Evolutionary conservation across 768 basidiomycete species (phyloP), one percentile per base, ranked within the genome.

Genomic region (Infundibulicybe gibba): DNA sequence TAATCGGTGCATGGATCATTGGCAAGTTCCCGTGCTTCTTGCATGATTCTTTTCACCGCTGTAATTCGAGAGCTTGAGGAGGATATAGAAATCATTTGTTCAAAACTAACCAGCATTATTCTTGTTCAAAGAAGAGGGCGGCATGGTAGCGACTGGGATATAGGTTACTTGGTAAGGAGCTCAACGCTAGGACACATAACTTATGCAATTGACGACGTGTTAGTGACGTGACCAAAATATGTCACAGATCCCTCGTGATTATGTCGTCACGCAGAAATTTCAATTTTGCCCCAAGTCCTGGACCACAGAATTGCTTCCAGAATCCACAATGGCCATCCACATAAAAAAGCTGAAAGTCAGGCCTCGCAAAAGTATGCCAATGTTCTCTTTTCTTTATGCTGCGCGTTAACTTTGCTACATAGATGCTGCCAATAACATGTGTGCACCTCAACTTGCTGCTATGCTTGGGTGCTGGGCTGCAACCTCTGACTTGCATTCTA

Each of bases 31-130:
- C 81, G 74, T 3, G 94, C 94, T 66, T 98, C 95, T 63, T 93
- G 92, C 85, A 98, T 88, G 55, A 98, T 97, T 32, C 95, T 84
- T 70, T 97, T 97, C 44, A 97, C 90, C 45, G 93, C 94, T 89
- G 54, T 11, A 10, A 43, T 40, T 33, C 40, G 25, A 40, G 49
- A 43, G n/a, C n/a, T 45, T 54, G 51, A 39, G 6, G 43, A 43
- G 32, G 32, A 41, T 14, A 25, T 39, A 9, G 16, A 37, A 17
- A 34, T 32, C 6, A 12, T 2, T 6, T 38, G 33, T 17, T 19
- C 30, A 34, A 19, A 9, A 61, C 77, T 39, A 32, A 90, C 90
- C 90, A 32, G 91, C 84, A 61, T 92, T 93, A 70, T 93, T 92
- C 80, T 86, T 91, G 75, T 91, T 92, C 54, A 90, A 72, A n/a